Conservation (phyloP, 1,139 yeast species). For the Zygosaccharomyces pseudobailii region DNA sequence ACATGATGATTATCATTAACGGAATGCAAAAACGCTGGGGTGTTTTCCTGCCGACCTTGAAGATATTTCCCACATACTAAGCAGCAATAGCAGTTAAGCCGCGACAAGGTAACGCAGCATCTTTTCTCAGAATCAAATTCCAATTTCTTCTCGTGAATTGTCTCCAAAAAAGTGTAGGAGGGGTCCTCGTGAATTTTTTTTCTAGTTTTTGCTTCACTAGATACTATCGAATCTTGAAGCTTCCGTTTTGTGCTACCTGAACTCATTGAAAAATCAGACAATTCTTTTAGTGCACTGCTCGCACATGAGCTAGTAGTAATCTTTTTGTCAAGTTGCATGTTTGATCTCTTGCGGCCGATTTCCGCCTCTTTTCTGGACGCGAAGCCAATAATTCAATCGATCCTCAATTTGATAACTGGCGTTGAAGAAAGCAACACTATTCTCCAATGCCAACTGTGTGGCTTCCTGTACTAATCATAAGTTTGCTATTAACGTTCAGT, state of each 20-base stretch:
- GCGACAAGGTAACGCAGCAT: conserved; percentile 60
- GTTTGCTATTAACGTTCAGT: conserved; percentile 4
- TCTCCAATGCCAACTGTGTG: neutral
- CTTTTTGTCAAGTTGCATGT: too few relatives aligned
- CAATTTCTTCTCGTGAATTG: conserved; percentile 48
- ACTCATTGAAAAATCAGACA: neutral
- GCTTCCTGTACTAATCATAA: conserved; percentile 1
- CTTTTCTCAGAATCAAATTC: conserved; percentile 70
- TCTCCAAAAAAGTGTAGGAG: conserved; percentile 43
- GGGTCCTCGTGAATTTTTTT: conserved; percentile 2
- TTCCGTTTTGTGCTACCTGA: neutral
- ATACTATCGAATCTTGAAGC: neutral
- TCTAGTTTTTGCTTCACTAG: neutral
- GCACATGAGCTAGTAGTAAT: too few relatives aligned
- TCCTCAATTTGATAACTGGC: too few relatives aligned
- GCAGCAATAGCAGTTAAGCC: conserved; percentile 64
- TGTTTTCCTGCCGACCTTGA: conserved; percentile 58
- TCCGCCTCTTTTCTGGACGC: too few relatives aligned
- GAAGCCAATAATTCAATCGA: too few relatives aligned
- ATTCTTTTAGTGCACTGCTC: too few relatives aligned
- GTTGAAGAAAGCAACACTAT: neutral
- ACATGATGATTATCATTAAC: conserved; percentile 60
- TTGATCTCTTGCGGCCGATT: too few relatives aligned
- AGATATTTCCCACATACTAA: conserved; percentile 69
- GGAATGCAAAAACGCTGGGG: conserved; percentile 68